Conservation (phyloP, 768 basidiomycete genomes). For the Lactarius psammicola region DNA sequence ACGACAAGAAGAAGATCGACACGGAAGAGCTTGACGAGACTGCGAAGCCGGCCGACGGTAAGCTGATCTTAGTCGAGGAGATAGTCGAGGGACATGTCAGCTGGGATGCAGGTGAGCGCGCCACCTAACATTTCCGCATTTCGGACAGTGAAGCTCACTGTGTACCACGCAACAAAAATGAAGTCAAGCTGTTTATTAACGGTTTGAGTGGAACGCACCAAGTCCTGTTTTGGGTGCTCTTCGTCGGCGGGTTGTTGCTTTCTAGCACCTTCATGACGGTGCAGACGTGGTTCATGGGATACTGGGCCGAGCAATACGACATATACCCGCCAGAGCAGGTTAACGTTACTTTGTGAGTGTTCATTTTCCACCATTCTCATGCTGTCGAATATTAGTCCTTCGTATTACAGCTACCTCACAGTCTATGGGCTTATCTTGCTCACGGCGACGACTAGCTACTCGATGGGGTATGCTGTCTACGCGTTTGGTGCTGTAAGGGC, state of each 20-base stretch:
- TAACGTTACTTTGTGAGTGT: slow-evolving; percentile 36
- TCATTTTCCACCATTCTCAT: neutral
- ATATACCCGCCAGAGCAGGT: slow-evolving; percentile 37
- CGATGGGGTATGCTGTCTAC: slow-evolving; percentile 40
- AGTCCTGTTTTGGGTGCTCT: slow-evolving; percentile 37
- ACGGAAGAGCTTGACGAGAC: slow-evolving; percentile 26
- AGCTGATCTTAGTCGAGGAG: slow-evolving; percentile 66
- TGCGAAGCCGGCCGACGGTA: slow-evolving; percentile 42
- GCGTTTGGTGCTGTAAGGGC: slow-evolving; percentile 51
- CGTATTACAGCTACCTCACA: slow-evolving; percentile 46
- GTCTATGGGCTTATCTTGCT: slow-evolving; percentile 43
- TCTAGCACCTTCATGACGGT: slow-evolving; percentile 30
- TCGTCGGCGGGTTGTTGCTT: slow-evolving; percentile 29
- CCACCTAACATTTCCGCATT: neutral
- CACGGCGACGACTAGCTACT: slow-evolving; percentile 36
- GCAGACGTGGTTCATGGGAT: slow-evolving; percentile 47
- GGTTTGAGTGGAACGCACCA: slow-evolving; percentile 32
- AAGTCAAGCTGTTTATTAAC: slow-evolving; percentile 36
- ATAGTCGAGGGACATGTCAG: slow-evolving; percentile 58
- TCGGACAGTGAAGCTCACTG: slow-evolving; percentile 17
- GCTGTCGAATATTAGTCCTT: neutral
- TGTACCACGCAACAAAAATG: slow-evolving; percentile 1
- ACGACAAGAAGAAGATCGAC: slow-evolving; percentile 34
- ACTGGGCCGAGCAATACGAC: slow-evolving; percentile 46
- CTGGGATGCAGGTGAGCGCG: slow-evolving; percentile 42